Percentiles rank a stretch among this genome's conserved stretches.
These are phyloP conservation scores for Verticillium isaacii DNA, from an alignment of 2,329 filamentous ascomycete species.

Conservation along the genomic window DNA sequence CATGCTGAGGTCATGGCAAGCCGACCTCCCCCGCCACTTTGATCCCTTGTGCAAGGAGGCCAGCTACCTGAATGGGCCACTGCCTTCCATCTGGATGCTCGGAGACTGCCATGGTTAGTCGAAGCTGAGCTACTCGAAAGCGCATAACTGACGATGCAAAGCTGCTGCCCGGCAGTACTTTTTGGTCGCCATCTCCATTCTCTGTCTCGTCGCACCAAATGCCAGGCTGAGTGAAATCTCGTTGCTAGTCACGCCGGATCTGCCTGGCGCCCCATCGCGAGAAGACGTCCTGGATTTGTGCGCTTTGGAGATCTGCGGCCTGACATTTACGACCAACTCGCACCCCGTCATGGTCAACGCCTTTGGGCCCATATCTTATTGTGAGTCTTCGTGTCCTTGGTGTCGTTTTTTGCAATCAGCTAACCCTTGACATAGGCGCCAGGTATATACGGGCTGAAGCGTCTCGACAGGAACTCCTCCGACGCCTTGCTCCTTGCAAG, in stretches of 20 bases:
- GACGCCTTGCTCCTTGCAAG: constrained; percentile 26
- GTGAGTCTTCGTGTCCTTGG: constrained; percentile 21
- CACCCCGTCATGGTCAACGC: constrained; percentile 39
- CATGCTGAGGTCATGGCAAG: constrained; percentile 24
- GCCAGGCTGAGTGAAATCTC: constrained; percentile 7
- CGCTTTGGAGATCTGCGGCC: constrained; percentile 34
- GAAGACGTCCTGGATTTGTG: constrained; percentile 24
- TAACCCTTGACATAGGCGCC: constrained; percentile 15
- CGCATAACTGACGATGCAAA: constrained; percentile 12
- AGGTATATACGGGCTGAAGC: constrained; percentile 21
- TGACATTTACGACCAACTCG: constrained; percentile 37
- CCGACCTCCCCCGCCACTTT: constrained; percentile 22
- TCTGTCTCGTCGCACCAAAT: constrained; percentile 14
- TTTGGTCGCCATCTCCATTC: constrained; percentile 27
- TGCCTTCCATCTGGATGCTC: constrained; percentile 35
- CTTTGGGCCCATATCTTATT: constrained; percentile 42
- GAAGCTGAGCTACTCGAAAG: not conserved
- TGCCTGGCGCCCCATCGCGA: not conserved
- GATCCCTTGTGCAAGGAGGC: constrained; percentile 22
- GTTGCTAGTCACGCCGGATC: constrained; percentile 1
- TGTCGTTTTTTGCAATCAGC: no score
- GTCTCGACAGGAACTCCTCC: constrained; percentile 24
- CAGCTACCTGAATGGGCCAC: constrained; percentile 7
- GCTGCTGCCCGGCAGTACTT: constrained; percentile 39
- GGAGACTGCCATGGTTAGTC: constrained; percentile 36